phyloP scores from a whole-genome alignment of 768 basidiomycete genomes.

The Naganishia randhawae region DNA sequence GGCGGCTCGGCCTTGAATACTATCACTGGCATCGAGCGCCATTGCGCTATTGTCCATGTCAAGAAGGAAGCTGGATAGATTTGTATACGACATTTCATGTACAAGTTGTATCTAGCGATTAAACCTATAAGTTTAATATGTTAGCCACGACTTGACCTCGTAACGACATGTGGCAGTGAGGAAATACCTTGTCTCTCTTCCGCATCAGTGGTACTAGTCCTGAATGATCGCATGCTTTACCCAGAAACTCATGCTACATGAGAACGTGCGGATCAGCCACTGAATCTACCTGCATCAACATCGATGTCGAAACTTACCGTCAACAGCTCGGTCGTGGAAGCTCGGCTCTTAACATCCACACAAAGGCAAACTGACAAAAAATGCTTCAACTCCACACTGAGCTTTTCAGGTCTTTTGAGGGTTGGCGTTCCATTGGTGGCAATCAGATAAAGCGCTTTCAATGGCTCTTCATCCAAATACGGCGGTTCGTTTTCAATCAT shows the following conservation, averaged over 20 bases:
- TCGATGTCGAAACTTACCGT: constrained; percentile 35
- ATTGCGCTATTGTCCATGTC: neutral
- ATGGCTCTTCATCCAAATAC: constrained; percentile 90
- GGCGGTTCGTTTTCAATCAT: constrained; percentile 99
- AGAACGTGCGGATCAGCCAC: neutral
- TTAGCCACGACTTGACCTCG: neutral
- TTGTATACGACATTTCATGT: neutral
- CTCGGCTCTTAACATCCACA: constrained; percentile 89
- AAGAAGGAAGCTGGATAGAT: neutral
- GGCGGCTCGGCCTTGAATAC: neutral
- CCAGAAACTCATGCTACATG: constrained; percentile 80
- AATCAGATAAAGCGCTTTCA: constrained; percentile 95
- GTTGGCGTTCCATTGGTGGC: constrained; percentile 98
- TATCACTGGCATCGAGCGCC: neutral
- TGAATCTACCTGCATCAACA: neutral
- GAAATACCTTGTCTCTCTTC: constrained; percentile 28
- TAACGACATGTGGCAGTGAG: neutral
- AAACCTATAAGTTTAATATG: neutral
- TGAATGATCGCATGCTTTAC: constrained; percentile 74
- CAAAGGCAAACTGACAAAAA: constrained; percentile 98
- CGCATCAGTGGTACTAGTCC: constrained; percentile 74
- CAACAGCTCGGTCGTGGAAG: constrained; percentile 59
- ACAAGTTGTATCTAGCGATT: neutral
- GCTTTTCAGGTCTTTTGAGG: constrained; percentile 86
- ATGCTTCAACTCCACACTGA: constrained; percentile 87